A percentile compares a stretch with the other conserved stretches of the same genome.
Conservation (phyloP, 2,329 filamentous ascomycete species). For the Trichoderma aggressivum region DNA sequence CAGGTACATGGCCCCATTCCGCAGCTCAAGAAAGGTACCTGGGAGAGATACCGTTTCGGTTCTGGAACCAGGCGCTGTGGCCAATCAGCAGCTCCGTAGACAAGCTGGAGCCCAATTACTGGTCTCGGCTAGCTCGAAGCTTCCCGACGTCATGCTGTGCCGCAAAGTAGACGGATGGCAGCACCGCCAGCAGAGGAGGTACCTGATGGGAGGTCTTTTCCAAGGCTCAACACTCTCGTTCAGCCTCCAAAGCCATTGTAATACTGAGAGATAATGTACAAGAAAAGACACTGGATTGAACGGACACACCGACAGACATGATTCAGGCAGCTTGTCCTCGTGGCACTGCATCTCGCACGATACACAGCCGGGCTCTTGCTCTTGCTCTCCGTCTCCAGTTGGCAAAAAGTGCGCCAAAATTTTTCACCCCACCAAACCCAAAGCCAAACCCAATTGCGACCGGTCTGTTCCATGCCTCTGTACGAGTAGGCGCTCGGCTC, state of each 20-base stretch:
- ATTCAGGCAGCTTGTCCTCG: neutral
- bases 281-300: neutral
- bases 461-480: slow-evolving; percentile 18
- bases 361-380: neutral
- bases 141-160: neutral
- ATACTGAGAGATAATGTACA: neutral
- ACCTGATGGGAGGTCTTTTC: neutral
- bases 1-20: neutral
- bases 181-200: neutral
- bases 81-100: neutral
- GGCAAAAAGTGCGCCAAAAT: slow-evolving; percentile 15
- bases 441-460: slow-evolving; percentile 2
- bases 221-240: neutral
- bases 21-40: neutral
- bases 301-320: neutral
- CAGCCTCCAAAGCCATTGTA: neutral
- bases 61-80: neutral
- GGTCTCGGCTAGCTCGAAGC: neutral
- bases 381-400: neutral
- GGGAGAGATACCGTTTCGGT: neutral
- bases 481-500: slow-evolving; percentile 17
- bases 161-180: neutral
- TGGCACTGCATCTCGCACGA: neutral
- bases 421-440: slow-evolving; percentile 25
- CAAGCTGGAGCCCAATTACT: neutral